These are phyloP conservation scores for Exidia glandulosa DNA, from an alignment of 768 basidiomycete genomes.

Conservation along the genomic window DNA sequence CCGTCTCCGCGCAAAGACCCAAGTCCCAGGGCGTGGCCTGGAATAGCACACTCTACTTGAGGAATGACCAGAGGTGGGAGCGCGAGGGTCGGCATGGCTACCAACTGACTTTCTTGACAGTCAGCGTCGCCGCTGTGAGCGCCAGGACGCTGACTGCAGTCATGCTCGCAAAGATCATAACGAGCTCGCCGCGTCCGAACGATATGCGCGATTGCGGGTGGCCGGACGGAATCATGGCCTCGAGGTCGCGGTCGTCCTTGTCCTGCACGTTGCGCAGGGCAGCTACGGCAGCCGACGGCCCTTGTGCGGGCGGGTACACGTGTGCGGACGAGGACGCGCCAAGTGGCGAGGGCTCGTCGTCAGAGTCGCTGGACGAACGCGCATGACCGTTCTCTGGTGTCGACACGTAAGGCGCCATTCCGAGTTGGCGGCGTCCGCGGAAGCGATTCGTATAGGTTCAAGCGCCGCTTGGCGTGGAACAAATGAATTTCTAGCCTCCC, in stretches of 20 bases:
- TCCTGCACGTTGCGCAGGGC: background rate
- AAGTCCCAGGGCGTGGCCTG: background rate
- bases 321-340: background rate
- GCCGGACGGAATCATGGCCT: background rate
- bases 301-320: constrained; percentile 1
- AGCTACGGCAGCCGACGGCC: background rate
- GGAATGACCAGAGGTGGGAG: background rate
- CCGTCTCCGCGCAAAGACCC: too few species aligned
- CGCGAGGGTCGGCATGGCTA: background rate
- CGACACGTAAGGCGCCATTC: too few species aligned
- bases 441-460: too few species aligned
- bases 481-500: too few species aligned
- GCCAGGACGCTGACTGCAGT: background rate
- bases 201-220: background rate
- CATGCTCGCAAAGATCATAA: background rate
- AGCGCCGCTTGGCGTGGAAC: too few species aligned
- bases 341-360: background rate
- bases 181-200: background rate
- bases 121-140: background rate
- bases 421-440: too few species aligned
- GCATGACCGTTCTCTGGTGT: background rate
- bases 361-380: background rate
- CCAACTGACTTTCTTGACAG: background rate
- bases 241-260: background rate
- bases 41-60: background rate